These are phyloP conservation scores for Eucalyptus cladocalyx DNA, from an alignment of 345 rosid species.

Conservation along the genomic window DNA sequence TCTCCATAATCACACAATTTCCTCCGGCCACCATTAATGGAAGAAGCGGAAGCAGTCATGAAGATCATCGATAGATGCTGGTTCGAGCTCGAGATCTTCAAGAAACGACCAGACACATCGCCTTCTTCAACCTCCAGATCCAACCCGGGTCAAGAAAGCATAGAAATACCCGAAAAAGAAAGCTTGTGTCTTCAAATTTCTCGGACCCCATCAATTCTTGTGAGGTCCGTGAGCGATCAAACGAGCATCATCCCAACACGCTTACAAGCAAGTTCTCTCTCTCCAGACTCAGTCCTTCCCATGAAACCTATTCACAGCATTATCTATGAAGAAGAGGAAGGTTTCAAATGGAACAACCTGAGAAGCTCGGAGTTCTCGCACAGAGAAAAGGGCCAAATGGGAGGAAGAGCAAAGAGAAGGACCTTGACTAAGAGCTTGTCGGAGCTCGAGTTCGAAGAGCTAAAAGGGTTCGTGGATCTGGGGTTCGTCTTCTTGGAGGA, in stretches of 20 bases:
- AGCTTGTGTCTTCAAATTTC: background rate
- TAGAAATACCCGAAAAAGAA: slow-evolving; percentile 3
- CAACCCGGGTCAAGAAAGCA: background rate
- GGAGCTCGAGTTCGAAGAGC: slow-evolving; percentile 69
- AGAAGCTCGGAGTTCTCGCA: background rate
- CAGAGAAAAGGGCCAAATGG: background rate
- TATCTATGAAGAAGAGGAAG: background rate
- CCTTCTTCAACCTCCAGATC: background rate
- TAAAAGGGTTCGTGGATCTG: slow-evolving; percentile 80
- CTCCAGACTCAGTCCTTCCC: slow-evolving; percentile 39
- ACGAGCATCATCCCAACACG: slow-evolving; percentile 7
- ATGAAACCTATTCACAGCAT: background rate
- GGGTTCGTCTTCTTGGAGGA: slow-evolving; percentile 80
- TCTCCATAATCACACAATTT: background rate
- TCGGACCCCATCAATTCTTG: slow-evolving; percentile 1
- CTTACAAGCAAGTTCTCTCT: background rate
- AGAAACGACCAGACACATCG: background rate
- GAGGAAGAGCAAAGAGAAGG: slow-evolving; percentile 11
- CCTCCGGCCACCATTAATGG: slow-evolving; percentile 14
- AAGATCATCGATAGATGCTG: slow-evolving; percentile 32
- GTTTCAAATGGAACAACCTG: background rate
- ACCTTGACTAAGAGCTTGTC: slow-evolving; percentile 40
- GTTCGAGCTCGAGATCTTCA: slow-evolving; percentile 30
- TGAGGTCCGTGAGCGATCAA: slow-evolving; percentile 45
- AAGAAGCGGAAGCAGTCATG: slow-evolving; percentile 3